These are phyloP conservation scores for Globisporangium okanoganense DNA, from an alignment of 352 stramenopile genomes.

Conservation along the genomic window DNA sequence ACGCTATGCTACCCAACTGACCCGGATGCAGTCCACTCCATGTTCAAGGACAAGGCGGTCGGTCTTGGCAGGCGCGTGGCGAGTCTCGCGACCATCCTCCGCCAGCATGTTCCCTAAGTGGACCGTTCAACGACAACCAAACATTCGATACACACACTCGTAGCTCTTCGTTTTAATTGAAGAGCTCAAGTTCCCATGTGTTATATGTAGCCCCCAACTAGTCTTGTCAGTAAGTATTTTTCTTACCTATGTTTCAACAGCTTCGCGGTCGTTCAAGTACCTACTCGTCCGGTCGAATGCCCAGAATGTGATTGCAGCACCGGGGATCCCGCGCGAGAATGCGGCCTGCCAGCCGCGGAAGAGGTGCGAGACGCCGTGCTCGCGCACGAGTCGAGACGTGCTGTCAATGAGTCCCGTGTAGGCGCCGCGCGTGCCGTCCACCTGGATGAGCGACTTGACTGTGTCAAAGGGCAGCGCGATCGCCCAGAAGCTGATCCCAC, in stretches of 20 bases:
- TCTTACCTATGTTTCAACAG: slow-evolving; percentile 2
- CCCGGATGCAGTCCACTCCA: slow-evolving; percentile 52
- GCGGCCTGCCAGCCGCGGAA: slow-evolving; percentile 80
- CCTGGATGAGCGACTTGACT: slow-evolving; percentile 83
- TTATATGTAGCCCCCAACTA: no score
- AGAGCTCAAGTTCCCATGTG: no score
- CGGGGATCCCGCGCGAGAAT: slow-evolving; percentile 71
- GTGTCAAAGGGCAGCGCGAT: slow-evolving; percentile 84
- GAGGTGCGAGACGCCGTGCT: slow-evolving; percentile 56
- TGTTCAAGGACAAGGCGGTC: slow-evolving; percentile 83
- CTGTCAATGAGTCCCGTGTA: slow-evolving; percentile 43
- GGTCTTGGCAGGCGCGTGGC: slow-evolving; percentile 68
- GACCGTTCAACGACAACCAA: neutral
- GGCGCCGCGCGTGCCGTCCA: slow-evolving; percentile 37
- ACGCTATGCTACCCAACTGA: slow-evolving; percentile 51
- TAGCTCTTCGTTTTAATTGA: neutral
- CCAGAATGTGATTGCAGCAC: slow-evolving; percentile 80
- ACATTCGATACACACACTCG: neutral
- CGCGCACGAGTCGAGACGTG: slow-evolving; percentile 36
- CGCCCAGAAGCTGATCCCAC: slow-evolving; percentile 82
- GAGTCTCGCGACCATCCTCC: slow-evolving; percentile 38
- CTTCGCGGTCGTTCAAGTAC: slow-evolving; percentile 39
- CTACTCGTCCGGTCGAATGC: slow-evolving; percentile 63
- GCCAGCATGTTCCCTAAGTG: neutral
- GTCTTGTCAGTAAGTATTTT: slow-evolving; percentile 9